Base-by-base conservation (phyloP, 2,329 filamentous ascomycete genomes). In the Eurotiales sp. region DNA sequence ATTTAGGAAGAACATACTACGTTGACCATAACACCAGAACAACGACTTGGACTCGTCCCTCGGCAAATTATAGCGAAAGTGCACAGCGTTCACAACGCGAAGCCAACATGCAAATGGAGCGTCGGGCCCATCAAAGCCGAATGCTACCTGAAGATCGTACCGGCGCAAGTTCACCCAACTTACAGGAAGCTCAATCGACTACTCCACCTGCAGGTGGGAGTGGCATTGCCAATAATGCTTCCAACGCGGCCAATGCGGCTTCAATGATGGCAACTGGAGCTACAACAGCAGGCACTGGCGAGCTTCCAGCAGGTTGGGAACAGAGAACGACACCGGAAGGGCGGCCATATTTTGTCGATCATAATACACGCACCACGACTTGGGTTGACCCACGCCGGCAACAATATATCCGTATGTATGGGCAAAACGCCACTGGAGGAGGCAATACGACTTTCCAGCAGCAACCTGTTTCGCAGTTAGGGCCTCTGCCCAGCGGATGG, bases 331-430 rank as follows among this genome's bases (percentile, higher is more conserved):
- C 93, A 0, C 92, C 93, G 0, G 93, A 99, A 76, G 91, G 92
- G 23, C 84, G 93, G 46, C 82, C 92, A 8, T 99, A 99, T 72
- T 99, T 96, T 71, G 93, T 99, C 45, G 93, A 99, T 68, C 93
- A 99, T 72, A 99, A 97, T 68, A 97, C 93, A 8, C 84, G 93
- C 58, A 97, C 93, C 1, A 99, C 93, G 0, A 97, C 93, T 1
- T 99, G 93, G 93, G 93, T 99, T 14, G 93, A 99, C 68, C 93
- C 93, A 25, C 85, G 93, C 61, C 86, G 93, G 56, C 93, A 97
- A 72, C 93, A 99, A 70, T 99, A 96, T 72, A 97, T 99, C 55
- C 82, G 93, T 53, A 96, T 97, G 88, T 99, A 99, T 66, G 92
- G 91, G 2, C 88, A 92, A 62, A 93, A 90, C 70, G 88, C 86